Evolutionary conservation across 306 rosid species (phyloP).

Genomic region (Nissolia schottii): DNA sequence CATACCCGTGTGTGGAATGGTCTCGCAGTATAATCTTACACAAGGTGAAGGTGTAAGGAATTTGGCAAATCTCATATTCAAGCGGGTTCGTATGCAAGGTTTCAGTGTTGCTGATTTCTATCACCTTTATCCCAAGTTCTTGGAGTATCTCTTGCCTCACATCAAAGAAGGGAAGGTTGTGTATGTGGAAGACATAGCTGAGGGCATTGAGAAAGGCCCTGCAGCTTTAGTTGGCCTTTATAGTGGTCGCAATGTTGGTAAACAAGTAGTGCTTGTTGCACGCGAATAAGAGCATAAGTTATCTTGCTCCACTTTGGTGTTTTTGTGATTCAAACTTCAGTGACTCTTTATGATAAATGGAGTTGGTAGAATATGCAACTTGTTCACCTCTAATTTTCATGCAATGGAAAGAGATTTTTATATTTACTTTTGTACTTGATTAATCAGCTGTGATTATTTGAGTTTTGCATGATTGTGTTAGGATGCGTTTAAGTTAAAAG

Average conservation of each 20-base stretch:
- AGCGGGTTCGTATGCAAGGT: slow-evolving; percentile 20
- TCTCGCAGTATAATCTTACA: slow-evolving; percentile 34
- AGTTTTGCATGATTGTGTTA: too few species aligned
- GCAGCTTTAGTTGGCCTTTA: slow-evolving; percentile 26
- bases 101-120: neutral
- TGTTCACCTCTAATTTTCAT: too few species aligned
- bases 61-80: slow-evolving; percentile 17
- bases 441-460: too few species aligned
- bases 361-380: too few species aligned
- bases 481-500: too few species aligned
- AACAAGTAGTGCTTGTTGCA: slow-evolving; percentile 30
- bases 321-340: too few species aligned
- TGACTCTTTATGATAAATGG: too few species aligned
- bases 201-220: slow-evolving; percentile 35
- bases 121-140: slow-evolving; percentile 27
- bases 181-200: slow-evolving; percentile 28
- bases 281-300: neutral
- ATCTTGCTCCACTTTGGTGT: neutral
- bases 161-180: slow-evolving; percentile 28
- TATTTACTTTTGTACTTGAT: too few species aligned
- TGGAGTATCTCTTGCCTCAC: slow-evolving; percentile 25
- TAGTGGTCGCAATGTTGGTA: slow-evolving; percentile 30
- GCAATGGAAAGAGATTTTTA: too few species aligned
- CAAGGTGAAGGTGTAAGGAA: slow-evolving; percentile 28
- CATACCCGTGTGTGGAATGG: slow-evolving; percentile 32